phyloP scores from a whole-genome alignment of 768 basidiomycete species.

The Rubroboletus pulcherrimus region DNA sequence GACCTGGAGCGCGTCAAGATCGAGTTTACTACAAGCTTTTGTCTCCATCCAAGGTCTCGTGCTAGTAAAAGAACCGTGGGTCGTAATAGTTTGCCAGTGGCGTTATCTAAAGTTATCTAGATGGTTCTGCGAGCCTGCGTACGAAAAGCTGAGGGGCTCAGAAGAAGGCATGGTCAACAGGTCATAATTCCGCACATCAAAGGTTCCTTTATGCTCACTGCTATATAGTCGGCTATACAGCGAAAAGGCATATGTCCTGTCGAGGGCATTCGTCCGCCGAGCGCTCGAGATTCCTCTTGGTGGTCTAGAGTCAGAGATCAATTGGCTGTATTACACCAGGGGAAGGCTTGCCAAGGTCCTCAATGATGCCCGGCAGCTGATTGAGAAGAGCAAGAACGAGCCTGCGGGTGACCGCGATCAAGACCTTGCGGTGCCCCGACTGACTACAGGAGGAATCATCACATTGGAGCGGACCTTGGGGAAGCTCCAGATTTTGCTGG shows the following conservation, averaged over 20 bases:
- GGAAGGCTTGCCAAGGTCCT: slow-evolving; percentile 69
- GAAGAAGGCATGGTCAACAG: slow-evolving; percentile 88
- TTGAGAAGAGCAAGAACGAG: slow-evolving; percentile 60
- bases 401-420: slow-evolving; percentile 24
- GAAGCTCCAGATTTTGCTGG: slow-evolving; percentile 52
- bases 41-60: slow-evolving; percentile 95
- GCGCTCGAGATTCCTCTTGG: slow-evolving; percentile 78
- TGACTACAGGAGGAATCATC: slow-evolving; percentile 78
- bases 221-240: slow-evolving; percentile 77
- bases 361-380: slow-evolving; percentile 53
- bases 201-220: background rate
- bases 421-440: slow-evolving; percentile 63
- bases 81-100: slow-evolving; percentile 13
- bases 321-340: slow-evolving; percentile 64
- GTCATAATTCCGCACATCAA: slow-evolving; percentile 32
- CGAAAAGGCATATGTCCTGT: slow-evolving; percentile 90
- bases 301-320: slow-evolving; percentile 68
- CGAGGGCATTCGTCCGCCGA: slow-evolving; percentile 84
- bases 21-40: slow-evolving; percentile 86
- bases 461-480: slow-evolving; percentile 69
- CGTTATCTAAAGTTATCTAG: slow-evolving; percentile 34
- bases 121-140: slow-evolving; percentile 92
- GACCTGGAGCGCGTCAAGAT: slow-evolving; percentile 80
- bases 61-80: slow-evolving; percentile 88
- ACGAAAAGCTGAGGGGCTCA: slow-evolving; percentile 87